Percentiles rank a stretch among this genome's conserved stretches.
Conservation (phyloP, 148 eudicot species). For the Drosera capensis region DNA sequence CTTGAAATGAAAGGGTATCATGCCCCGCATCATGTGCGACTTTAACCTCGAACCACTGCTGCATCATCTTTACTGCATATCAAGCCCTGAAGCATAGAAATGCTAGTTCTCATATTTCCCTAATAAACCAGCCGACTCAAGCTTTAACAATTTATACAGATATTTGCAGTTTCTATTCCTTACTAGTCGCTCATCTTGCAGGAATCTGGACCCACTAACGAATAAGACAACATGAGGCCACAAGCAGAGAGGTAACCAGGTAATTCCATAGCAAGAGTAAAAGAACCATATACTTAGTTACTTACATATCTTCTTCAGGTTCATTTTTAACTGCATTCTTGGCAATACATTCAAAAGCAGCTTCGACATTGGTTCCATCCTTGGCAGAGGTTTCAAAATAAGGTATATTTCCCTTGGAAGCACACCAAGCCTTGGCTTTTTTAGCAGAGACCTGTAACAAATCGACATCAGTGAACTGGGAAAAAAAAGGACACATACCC, state of each 20-base stretch:
- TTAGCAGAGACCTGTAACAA: conserved; percentile 40
- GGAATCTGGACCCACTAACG: no score
- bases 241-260: background rate
- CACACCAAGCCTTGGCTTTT: conserved; percentile 71
- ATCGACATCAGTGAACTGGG: background rate
- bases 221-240: background rate
- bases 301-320: conserved; percentile 55
- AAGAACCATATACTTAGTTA: background rate
- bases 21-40: no score
- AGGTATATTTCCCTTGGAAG: conserved; percentile 59
- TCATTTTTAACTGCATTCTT: conserved; percentile 48
- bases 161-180: no score
- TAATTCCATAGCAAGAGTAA: background rate
- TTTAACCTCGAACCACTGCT: no score
- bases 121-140: no score
- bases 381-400: conserved; percentile 66
- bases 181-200: no score
- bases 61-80: no score
- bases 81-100: no score
- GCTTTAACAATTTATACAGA: no score
- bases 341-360: conserved; percentile 57
- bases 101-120: no score
- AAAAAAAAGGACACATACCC: background rate
- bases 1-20: no score
- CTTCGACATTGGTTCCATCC: conserved; percentile 54